Percentiles rank a stretch among this genome's conserved stretches.
phyloP scores from a whole-genome alignment of 441 rosid genomes.

The Populus hybrid region DNA sequence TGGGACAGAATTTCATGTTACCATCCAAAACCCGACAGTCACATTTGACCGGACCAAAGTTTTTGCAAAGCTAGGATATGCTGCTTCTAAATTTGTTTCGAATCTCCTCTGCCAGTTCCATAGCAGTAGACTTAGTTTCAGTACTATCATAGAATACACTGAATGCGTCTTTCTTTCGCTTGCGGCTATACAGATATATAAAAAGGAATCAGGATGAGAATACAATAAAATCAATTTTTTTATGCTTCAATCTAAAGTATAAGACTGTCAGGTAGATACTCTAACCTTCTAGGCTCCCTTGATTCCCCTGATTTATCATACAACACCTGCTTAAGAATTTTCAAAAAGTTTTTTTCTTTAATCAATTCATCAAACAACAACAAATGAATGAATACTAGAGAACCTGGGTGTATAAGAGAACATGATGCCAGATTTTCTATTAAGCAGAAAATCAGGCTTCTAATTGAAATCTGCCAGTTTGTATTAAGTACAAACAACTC shows the following conservation, averaged over 20 bases:
- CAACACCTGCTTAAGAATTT: slow-evolving; percentile 30
- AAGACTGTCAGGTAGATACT: slow-evolving; percentile 4
- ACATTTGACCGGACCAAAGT: slow-evolving; percentile 55
- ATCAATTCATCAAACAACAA: slow-evolving; percentile 1
- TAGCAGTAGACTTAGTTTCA: slow-evolving; percentile 26
- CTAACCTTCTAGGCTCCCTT: slow-evolving; percentile 27
- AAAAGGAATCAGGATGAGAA: slow-evolving; percentile 8
- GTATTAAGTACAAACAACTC: not conserved
- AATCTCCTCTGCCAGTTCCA: slow-evolving; percentile 35
- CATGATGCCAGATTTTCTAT: not conserved
- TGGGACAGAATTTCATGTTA: slow-evolving; percentile 20
- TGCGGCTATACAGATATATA: slow-evolving; percentile 12
- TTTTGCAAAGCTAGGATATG: slow-evolving; percentile 47
- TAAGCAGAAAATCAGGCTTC: not conserved
- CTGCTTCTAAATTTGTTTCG: slow-evolving; percentile 24
- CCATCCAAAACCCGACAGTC: slow-evolving; percentile 54
- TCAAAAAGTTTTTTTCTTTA: slow-evolving; percentile 2
- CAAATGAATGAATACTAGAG: not conserved
- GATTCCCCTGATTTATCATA: slow-evolving; percentile 27
- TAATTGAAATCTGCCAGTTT: not conserved
- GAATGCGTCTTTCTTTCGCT: slow-evolving; percentile 34
- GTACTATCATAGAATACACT: slow-evolving; percentile 27
- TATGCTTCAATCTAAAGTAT: not conserved
- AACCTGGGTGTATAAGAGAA: not conserved
- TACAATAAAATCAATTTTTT: not conserved